These are phyloP conservation scores for Carex arenaria DNA, from an alignment of 202 grass and related monocot genomes.

Conservation along the genomic window DNA sequence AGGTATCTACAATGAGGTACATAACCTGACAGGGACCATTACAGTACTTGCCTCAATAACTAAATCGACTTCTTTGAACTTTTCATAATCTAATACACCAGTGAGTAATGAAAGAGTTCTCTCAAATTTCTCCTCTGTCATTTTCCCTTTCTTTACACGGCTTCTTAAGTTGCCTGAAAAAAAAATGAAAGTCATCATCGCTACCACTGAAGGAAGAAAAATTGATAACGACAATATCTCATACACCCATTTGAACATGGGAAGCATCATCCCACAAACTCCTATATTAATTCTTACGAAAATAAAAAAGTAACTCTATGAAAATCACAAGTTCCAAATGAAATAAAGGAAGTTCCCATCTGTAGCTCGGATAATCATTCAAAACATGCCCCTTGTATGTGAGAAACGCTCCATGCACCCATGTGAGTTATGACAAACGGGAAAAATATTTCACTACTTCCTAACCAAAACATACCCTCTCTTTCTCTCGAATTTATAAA, in stretches of 20 bases:
- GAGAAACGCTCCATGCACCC: background rate
- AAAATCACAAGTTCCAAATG: background rate
- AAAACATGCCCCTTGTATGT: background rate
- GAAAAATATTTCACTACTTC: background rate
- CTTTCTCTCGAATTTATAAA: background rate
- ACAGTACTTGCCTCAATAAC: conserved; percentile 68
- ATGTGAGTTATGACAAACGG: background rate
- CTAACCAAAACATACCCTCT: background rate
- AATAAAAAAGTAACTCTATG: background rate
- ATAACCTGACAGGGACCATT: background rate
- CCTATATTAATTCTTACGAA: background rate
- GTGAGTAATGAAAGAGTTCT: conserved; percentile 62
- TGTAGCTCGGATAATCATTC: background rate
- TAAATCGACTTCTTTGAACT: conserved; percentile 65
- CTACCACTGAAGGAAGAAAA: background rate
- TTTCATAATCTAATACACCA: conserved; percentile 71
- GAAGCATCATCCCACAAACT: background rate
- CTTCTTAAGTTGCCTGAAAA: conserved; percentile 73
- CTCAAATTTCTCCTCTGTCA: conserved; percentile 62
- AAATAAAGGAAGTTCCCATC: background rate
- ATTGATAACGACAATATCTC: background rate
- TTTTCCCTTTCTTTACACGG: conserved; percentile 75
- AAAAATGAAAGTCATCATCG: conserved; percentile 1
- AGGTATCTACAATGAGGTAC: background rate
- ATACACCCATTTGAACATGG: background rate